A percentile compares a stretch with the other conserved stretches of the same genome.
Evolutionary conservation across 106 monocot species (phyloP).

Genomic region (Agapanthus africanus): DNA sequence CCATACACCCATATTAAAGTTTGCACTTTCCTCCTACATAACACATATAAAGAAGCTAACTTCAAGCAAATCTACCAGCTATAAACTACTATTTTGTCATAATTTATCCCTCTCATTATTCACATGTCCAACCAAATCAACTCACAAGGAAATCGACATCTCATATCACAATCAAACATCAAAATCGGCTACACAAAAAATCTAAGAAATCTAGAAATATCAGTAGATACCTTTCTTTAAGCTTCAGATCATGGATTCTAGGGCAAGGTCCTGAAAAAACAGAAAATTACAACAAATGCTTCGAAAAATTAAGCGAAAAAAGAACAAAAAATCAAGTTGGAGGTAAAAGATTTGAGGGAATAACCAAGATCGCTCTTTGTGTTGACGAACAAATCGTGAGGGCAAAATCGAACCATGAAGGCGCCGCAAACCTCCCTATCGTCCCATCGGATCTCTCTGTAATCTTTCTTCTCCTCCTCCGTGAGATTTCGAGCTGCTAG

Average conservation of each 20-base stretch:
- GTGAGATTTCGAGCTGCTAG: constrained; percentile 81
- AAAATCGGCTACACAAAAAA: neutral
- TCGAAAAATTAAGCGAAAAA: neutral
- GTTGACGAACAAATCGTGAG: constrained; percentile 97
- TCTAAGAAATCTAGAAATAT: neutral
- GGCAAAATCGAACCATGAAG: constrained; percentile 93
- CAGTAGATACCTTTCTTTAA: constrained; percentile 20
- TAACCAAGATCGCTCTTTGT: constrained; percentile 96
- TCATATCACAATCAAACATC: neutral
- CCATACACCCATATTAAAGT: constrained; percentile 8
- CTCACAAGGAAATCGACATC: neutral
- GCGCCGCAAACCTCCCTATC: constrained; percentile 86
- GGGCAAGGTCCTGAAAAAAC: constrained; percentile 17
- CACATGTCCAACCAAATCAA: neutral
- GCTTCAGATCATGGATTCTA: constrained; percentile 25
- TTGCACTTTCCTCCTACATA: constrained; percentile 13
- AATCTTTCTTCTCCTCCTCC: constrained; percentile 88
- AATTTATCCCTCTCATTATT: neutral
- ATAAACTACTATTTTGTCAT: neutral
- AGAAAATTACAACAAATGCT: neutral
- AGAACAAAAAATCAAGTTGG: neutral
- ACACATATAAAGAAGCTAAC: constrained; percentile 7
- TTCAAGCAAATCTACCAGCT: neutral
- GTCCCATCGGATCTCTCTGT: constrained; percentile 83
- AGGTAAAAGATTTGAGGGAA: neutral